phyloP scores from a whole-genome alignment of 2,329 filamentous ascomycete genomes.

The Hypomyces perniciosus region DNA sequence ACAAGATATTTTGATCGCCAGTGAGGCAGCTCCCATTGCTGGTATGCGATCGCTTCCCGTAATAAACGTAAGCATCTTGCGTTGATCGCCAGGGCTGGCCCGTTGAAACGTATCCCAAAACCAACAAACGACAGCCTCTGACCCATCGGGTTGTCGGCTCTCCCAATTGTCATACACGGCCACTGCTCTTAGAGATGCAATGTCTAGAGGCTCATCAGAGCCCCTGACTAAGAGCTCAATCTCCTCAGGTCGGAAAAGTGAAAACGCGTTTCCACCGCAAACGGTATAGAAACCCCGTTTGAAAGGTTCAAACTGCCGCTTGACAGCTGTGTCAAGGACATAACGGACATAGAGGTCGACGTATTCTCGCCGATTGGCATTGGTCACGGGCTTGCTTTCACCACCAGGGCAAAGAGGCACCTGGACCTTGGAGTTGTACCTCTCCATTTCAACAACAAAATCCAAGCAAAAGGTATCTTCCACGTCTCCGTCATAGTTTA shows the following conservation, averaged over 20 bases:
- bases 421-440: constrained; percentile 62
- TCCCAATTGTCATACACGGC: constrained; percentile 81
- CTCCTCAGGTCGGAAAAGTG: constrained; percentile 82
- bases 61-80: constrained; percentile 76
- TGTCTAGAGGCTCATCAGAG: constrained; percentile 77
- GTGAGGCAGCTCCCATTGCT: constrained; percentile 74
- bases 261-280: constrained; percentile 80
- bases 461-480: constrained; percentile 73
- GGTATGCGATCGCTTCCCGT: constrained; percentile 88
- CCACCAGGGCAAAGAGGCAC: constrained; percentile 70
- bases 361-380: constrained; percentile 75
- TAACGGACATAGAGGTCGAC: constrained; percentile 80
- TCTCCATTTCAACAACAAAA: constrained; percentile 71
- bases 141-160: constrained; percentile 45
- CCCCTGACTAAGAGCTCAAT: constrained; percentile 83
- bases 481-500: constrained; percentile 81
- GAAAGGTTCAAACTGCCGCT: constrained; percentile 86
- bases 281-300: constrained; percentile 91
- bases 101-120: constrained; percentile 80
- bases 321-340: constrained; percentile 69
- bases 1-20: constrained; percentile 70
- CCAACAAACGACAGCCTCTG: constrained; percentile 68
- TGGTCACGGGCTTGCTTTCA: constrained; percentile 72
- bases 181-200: constrained; percentile 67
- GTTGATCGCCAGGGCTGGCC: constrained; percentile 61